phyloP scores from a whole-genome alignment of 1,284 basidiomycete genomes.

The Sporisorium exsertum region DNA sequence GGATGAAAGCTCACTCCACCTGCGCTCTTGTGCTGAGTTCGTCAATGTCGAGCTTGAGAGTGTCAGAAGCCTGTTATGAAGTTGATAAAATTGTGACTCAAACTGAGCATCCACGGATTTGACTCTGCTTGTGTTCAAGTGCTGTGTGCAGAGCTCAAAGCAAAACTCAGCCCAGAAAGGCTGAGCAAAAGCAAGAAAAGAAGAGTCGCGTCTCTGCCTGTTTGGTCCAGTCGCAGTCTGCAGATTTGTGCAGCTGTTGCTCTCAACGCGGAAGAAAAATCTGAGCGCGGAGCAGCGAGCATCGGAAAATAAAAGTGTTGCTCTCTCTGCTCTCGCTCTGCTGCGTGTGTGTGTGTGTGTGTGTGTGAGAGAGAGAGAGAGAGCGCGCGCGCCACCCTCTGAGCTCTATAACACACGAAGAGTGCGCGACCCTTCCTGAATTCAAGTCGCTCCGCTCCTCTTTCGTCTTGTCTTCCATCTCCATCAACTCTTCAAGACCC shows the following conservation, averaged over 20 bases:
- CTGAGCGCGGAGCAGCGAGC: neutral
- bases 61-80: neutral
- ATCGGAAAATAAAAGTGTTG: slow-evolving; percentile 27
- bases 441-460: neutral
- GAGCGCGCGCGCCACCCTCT: slow-evolving; percentile 14
- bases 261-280: slow-evolving; percentile 2
- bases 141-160: neutral
- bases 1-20: neutral
- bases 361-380: too few species aligned
- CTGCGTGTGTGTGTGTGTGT: neutral
- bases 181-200: neutral
- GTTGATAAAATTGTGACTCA: neutral
- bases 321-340: slow-evolving; percentile 14
- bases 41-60: neutral
- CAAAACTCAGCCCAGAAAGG: neutral
- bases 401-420: neutral
- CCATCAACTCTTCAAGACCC: slow-evolving; percentile 22
- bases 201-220: slow-evolving; percentile 19
- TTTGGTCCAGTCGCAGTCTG: slow-evolving; percentile 2
- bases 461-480: slow-evolving; percentile 12
- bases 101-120: neutral
- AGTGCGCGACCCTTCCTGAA: neutral
- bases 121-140: neutral
- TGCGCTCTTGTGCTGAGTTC: neutral
- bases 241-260: slow-evolving; percentile 14